Base-by-base conservation (phyloP, 129 eudicot species). In the Gnaphalium uliginosum region DNA sequence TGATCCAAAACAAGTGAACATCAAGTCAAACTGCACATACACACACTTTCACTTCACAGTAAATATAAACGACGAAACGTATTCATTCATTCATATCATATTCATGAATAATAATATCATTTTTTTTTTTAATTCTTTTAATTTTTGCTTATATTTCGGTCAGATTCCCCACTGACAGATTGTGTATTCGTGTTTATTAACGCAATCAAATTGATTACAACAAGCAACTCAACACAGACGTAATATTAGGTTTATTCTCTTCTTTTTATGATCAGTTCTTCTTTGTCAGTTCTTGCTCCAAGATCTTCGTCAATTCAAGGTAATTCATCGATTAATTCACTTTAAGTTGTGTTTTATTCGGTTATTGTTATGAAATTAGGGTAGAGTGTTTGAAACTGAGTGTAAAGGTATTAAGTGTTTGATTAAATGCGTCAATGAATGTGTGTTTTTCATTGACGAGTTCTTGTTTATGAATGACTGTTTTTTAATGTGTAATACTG, bases 11-110 rank as follows among this genome's bases (percentile, higher is more conserved):
- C 27, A 21, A 21, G 63, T 22, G 27, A 21, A 6, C 62, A 21
- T 46, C 23, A 76, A 78, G 76, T 70, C 71, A 78, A 78, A 29
- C 76, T 48, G 22, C 75, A 69, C 41, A 41, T 41, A 41, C 48
- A 27, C 21, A 23, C 8, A 72, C 70, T 63, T 53, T 24, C 79
- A 75, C 53, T 75, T n/a, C n/a, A 43, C 35, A 57, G 37, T 58
- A 17, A 43, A 46, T 46, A 25, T 67, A 70, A 41, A 39, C 19
- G 19, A 39, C 50, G 32, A 39, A 61, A 27, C 60, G 62, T 22
- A 53, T 57, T 57, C 4, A 2, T 58, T 8, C 29, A 22, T 59
- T n/a, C 63, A 57, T 57, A 21, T 59, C 65, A 58, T 19, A 39
- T 8, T 37, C 3, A 37, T 29, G 32, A 7, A 57, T 57, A 53